Evolutionary conservation across 108 stramenopile species (phyloP), one percentile per base, ranked within the genome.

Genomic region (Aurantiochytrium sp.): DNA sequence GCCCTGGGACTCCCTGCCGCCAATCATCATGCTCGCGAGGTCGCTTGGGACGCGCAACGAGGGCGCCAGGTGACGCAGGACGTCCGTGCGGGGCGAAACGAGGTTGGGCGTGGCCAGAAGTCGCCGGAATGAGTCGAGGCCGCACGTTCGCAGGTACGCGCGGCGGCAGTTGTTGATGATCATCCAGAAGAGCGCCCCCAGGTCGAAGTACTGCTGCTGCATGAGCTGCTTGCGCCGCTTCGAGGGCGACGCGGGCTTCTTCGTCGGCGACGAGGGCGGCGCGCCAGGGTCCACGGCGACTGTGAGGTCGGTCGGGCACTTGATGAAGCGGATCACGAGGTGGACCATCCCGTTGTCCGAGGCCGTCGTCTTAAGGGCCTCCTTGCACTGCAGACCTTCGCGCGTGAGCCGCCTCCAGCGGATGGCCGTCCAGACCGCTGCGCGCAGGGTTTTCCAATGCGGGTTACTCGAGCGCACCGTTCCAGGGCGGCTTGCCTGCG

Each of bases 121-220:
- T 17, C 30, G 73, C 1, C 73, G 73, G 2, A 81, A 81, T 6
- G 73, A 41, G 2, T 81, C 42, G 27, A 81, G 73, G 12, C 73
- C 73, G 30, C 73, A 48, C 12, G 73, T 48, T 24, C 73, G 39
- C 1, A 81, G 39, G 39, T 27, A 81, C 6, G 73, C 39, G 24
- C 73, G 39, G 50, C 73, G 39, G 45, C 73, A 81, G 73, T 81
- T 81, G 73, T 81, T 81, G 73, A 81, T 41, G 30, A 81, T 48
- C 39, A 81, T 81, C 42, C 42, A 48, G 24, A 81, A 81, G 27
- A 81, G 45, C 73, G 45, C 39, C 12, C 73, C 45, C 6, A 81
- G 39, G 73, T 48, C 45, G 32, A 81, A 81, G 73, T 48, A 81
- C 39, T 81, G 73, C 45, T 81, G 73, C 73, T 81, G 73, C 73